phyloP scores from a whole-genome alignment of 768 basidiomycete species.

The Tubosaeta sp. region DNA sequence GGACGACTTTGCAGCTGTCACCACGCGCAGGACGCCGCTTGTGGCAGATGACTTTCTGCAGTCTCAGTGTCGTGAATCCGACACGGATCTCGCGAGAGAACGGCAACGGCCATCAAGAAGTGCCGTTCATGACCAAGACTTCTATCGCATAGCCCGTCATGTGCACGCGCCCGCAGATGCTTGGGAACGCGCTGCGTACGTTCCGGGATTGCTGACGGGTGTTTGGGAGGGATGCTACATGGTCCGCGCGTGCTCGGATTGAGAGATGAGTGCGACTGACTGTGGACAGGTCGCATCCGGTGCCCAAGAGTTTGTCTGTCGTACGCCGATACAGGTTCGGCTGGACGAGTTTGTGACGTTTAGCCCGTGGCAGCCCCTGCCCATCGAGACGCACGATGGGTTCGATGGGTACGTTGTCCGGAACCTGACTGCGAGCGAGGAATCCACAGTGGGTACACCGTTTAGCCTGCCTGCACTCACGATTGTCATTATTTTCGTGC shows the following conservation, averaged over 20 bases:
- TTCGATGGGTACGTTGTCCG: constrained; percentile 24
- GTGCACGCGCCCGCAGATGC: constrained; percentile 14
- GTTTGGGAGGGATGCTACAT: constrained; percentile 60
- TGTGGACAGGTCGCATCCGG: constrained; percentile 25
- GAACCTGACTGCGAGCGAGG: constrained; percentile 17
- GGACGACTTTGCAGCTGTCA: constrained; percentile 47
- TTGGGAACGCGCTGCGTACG: constrained; percentile 29
- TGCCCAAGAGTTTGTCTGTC: constrained; percentile 36
- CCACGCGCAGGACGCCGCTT: constrained; percentile 42
- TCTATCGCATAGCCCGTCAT: constrained; percentile 30
- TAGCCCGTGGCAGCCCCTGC: constrained; percentile 35
- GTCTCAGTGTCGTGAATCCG: constrained; percentile 25
- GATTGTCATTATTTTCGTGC: constrained; percentile 18
- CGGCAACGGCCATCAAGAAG: constrained; percentile 33
- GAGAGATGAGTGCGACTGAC: constrained; percentile 16
- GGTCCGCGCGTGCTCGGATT: constrained; percentile 36
- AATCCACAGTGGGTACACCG: constrained; percentile 22
- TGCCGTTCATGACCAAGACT: constrained; percentile 33
- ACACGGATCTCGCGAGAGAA: constrained; percentile 29
- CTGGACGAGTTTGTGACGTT: constrained; percentile 44
- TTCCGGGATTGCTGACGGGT: constrained; percentile 48
- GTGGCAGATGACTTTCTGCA: constrained; percentile 41
- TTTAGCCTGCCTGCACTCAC: constrained; percentile 5
- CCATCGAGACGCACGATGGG: constrained; percentile 14
- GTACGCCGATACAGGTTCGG: constrained; percentile 48